Evolutionary conservation across 2,329 filamentous ascomycete genomes (phyloP), one percentile per base, ranked within the genome.

Genomic region (Diaporthe vaccinii): DNA sequence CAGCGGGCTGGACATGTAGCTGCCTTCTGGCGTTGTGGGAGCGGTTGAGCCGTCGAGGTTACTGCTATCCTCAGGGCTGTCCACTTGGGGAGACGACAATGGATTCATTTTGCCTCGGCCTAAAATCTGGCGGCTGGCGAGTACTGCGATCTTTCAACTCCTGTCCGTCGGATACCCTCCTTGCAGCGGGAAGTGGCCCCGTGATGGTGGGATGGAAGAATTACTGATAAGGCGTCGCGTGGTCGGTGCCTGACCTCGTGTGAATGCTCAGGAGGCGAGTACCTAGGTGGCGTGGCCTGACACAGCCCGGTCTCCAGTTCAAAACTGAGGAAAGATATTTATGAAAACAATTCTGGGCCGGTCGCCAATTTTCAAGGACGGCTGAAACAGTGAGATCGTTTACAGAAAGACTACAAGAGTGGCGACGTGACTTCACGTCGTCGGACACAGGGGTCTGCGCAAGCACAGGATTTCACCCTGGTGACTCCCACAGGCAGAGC

Each of bases 21-120:
- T 87, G 17, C 83, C 84, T 76, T 86, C 84, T 15, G 86, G 85
- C 5, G 86, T 87, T 8, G 86, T 87, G 2, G 86, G 85, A 6
- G 85, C 84, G 0, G 86, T 87, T 1, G 86, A 87, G n/a, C 76
- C 77, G 59, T 84, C 82, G 65, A 78, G 76, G 36, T 71, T 73
- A 69, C 77, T 72, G 70, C 77, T 78, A 28, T 84, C 83, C 55
- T 84, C 82, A 17, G 81, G 77, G 62, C 81, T 80, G 25, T 80
- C 72, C 0, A 77, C 74, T 4, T 79, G 78, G 1, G 80, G 73
- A 28, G 79, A 74, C 15, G 79, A 72, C 31, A 74, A 70, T 46
- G 77, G 76, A 78, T 81, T 81, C 74, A 51, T 76, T 28, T 53
- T 68, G 46, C 31, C 22, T 44, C 53, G 65, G 25, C 31, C 20